phyloP scores from a whole-genome alignment of 2,329 filamentous ascomycete species.

The Botrytis hyacinthi region DNA sequence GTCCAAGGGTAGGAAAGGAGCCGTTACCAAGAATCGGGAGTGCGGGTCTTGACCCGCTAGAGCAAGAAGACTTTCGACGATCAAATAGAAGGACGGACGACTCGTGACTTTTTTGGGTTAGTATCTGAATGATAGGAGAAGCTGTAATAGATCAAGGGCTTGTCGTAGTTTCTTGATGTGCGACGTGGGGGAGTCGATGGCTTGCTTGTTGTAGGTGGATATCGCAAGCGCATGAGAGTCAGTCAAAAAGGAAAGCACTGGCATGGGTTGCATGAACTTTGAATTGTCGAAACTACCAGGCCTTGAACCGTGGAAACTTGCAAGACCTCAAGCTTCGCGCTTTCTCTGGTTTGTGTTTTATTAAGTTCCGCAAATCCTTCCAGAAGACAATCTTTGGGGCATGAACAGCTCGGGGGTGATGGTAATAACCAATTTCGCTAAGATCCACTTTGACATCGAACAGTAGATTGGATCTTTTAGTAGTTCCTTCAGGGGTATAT shows the following conservation, averaged over 20 bases:
- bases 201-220: constrained; percentile 26
- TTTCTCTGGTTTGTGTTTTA: constrained; percentile 20
- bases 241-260: constrained; percentile 25
- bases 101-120: constrained; percentile 20
- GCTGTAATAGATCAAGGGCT: constrained; percentile 7
- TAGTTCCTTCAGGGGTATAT: constrained; percentile 15
- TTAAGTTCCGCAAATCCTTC: constrained; percentile 23
- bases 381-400: constrained; percentile 25
- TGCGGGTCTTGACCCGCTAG: constrained; percentile 32
- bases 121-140: constrained; percentile 22
- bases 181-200: constrained; percentile 21
- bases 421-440: constrained; percentile 31
- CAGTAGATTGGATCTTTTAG: constrained; percentile 20
- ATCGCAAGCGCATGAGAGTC: constrained; percentile 27
- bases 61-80: constrained; percentile 20
- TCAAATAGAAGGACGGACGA: constrained; percentile 15
- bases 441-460: constrained; percentile 24
- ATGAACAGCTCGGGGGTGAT: constrained; percentile 31
- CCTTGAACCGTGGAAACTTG: constrained; percentile 18
- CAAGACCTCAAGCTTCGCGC: constrained; percentile 2
- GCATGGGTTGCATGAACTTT: constrained; percentile 31
- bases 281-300: constrained; percentile 19
- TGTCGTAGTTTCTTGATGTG: constrained; percentile 1
- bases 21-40: constrained; percentile 35
- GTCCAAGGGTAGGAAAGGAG: constrained; percentile 23